Percentiles rank a stretch among this genome's conserved stretches.
Conservation (phyloP, 176 grass and related monocot species). For the Aegilops tauschii region DNA sequence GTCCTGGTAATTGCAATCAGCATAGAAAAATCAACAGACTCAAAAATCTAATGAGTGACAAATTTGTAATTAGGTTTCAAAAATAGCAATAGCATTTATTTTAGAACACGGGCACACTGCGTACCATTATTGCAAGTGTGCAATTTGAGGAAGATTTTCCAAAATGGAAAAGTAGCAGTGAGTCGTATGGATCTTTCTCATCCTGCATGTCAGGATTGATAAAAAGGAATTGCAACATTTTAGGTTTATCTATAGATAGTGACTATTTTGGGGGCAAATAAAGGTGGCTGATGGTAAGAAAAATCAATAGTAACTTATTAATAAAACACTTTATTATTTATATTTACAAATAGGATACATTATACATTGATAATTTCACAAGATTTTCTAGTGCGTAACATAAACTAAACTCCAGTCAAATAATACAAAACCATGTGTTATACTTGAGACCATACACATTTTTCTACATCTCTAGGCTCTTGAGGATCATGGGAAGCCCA, state of each 20-base stretch:
- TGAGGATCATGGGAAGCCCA: constrained; percentile 42
- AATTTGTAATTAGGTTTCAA: too few relatives aligned
- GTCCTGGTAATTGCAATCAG: too few relatives aligned
- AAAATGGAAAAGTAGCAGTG: background rate
- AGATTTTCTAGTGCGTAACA: background rate
- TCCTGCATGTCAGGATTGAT: background rate
- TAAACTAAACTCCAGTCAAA: background rate
- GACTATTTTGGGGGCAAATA: too few relatives aligned
- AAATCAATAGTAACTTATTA: background rate
- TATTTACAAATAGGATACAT: background rate
- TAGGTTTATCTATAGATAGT: too few relatives aligned
- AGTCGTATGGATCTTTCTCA: background rate
- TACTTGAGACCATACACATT: background rate
- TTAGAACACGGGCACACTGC: too few relatives aligned
- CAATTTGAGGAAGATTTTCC: background rate
- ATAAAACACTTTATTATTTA: background rate
- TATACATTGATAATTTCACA: background rate
- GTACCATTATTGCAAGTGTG: background rate
- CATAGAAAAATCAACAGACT: too few relatives aligned
- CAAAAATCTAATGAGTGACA: too few relatives aligned
- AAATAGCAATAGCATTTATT: too few relatives aligned
- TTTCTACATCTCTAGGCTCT: background rate
- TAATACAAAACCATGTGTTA: background rate
- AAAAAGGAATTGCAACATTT: background rate
- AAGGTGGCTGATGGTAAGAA: too few relatives aligned